Conservation (phyloP, 1,139 yeast species). For the Suhomyces chickasaworum region DNA sequence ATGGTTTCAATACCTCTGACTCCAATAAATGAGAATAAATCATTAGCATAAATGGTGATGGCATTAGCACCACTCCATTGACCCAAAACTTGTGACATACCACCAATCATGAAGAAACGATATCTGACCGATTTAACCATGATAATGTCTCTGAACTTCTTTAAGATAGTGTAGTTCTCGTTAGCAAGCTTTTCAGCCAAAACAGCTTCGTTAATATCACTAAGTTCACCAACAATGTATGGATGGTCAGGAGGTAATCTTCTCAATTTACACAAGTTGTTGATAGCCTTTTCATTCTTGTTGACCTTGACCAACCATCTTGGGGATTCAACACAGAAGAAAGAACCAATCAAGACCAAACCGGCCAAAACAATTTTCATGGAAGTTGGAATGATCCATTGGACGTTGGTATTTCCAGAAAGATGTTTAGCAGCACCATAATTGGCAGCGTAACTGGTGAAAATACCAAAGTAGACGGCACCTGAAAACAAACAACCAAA, state of each 20-base stretch:
- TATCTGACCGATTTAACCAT: slow-evolving; percentile 41
- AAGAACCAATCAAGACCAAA: slow-evolving; percentile 36
- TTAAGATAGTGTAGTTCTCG: slow-evolving; percentile 18
- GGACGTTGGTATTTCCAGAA: slow-evolving; percentile 28
- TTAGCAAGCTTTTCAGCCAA: slow-evolving; percentile 41
- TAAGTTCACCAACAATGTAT: slow-evolving; percentile 52
- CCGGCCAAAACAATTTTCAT: slow-evolving; percentile 49
- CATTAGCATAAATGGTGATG: slow-evolving; percentile 43
- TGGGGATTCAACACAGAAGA: slow-evolving; percentile 46
- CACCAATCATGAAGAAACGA: slow-evolving; percentile 47
- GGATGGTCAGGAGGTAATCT: slow-evolving; percentile 52
- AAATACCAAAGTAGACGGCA: slow-evolving; percentile 56
- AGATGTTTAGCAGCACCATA: slow-evolving; percentile 44
- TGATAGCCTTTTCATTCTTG: slow-evolving; percentile 36
- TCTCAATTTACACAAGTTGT: slow-evolving; percentile 48
- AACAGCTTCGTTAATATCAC: slow-evolving; percentile 51
- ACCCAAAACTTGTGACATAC: slow-evolving; percentile 52
- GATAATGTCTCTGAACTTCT: slow-evolving; percentile 35
- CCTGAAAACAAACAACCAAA: slow-evolving; percentile 55
- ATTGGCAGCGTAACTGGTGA: slow-evolving; percentile 53
- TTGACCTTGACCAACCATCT: slow-evolving; percentile 48
- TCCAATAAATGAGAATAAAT: slow-evolving; percentile 56
- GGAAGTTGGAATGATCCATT: slow-evolving; percentile 44
- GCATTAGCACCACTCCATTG: slow-evolving; percentile 70
- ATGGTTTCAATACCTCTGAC: slow-evolving; percentile 34